Evolutionary conservation across 192 early-diverging fungal genomes (phyloP).

Genomic region (Phlyctochytrium planicorne): DNA sequence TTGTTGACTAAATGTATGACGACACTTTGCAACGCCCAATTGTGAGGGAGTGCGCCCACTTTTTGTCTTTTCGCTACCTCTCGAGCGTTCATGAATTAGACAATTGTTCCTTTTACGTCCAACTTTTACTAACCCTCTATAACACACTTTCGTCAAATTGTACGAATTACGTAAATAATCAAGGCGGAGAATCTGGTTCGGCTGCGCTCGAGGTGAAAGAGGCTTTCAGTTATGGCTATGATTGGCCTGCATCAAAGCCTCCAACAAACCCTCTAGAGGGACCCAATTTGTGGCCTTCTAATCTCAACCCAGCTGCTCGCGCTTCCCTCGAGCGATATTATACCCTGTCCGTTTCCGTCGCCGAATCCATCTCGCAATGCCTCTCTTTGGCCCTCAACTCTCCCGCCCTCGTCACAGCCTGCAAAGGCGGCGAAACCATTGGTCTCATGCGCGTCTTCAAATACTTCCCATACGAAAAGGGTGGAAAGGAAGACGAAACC

Average conservation of each 20-base stretch:
- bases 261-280: slow-evolving; percentile 51
- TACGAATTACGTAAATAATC: slow-evolving; percentile 4
- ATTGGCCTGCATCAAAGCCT: slow-evolving; percentile 22
- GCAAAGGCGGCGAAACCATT: slow-evolving; percentile 46
- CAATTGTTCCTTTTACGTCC: too few relatives aligned
- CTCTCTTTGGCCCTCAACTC: slow-evolving; percentile 44
- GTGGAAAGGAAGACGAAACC: background rate
- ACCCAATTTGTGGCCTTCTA: slow-evolving; percentile 49
- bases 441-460: slow-evolving; percentile 57
- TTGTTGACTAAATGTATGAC: too few relatives aligned
- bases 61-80: too few relatives aligned
- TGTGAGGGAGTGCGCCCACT: too few relatives aligned
- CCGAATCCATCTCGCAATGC: slow-evolving; percentile 37
- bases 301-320: slow-evolving; percentile 16
- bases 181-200: slow-evolving; percentile 53
- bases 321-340: slow-evolving; percentile 37
- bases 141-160: too few relatives aligned
- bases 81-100: too few relatives aligned
- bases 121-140: too few relatives aligned
- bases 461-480: slow-evolving; percentile 54
- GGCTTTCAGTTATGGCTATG: slow-evolving; percentile 58
- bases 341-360: slow-evolving; percentile 33
- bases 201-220: slow-evolving; percentile 57
- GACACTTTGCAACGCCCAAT: too few relatives aligned
- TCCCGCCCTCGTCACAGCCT: slow-evolving; percentile 16